phyloP scores from a whole-genome alignment of 2,329 filamentous ascomycete species.

The Penicillium thymicola region DNA sequence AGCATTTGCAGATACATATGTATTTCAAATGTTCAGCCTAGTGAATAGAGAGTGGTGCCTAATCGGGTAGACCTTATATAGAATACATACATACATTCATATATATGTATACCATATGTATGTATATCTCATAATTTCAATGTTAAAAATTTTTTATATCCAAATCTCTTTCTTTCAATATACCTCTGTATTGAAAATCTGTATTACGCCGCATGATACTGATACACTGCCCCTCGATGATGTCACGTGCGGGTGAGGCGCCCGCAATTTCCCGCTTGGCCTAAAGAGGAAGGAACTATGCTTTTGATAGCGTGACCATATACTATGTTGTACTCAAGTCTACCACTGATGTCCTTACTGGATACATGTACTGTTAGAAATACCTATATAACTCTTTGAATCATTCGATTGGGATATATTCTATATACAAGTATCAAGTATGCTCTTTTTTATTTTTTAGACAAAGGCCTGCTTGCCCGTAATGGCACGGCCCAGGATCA shows the following conservation, averaged over 20 bases:
- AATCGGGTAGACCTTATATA: background rate
- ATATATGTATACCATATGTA: too few species aligned
- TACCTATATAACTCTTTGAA: background rate
- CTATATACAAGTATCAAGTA: slow-evolving; percentile 2
- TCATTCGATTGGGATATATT: slow-evolving; percentile 1
- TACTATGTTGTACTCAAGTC: background rate
- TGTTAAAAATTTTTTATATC: background rate
- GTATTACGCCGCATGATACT: background rate
- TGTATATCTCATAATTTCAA: background rate
- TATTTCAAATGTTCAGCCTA: background rate
- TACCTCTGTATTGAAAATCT: slow-evolving; percentile 4
- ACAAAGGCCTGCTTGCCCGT: slow-evolving; percentile 78
- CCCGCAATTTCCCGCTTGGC: slow-evolving; percentile 11
- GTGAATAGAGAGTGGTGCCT: background rate
- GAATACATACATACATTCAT: background rate
- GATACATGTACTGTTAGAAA: background rate
- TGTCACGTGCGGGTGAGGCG: slow-evolving; percentile 27
- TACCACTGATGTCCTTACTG: background rate
- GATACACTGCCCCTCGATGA: slow-evolving; percentile 24
- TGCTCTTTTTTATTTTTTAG: slow-evolving; percentile 37
- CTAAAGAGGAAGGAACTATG: slow-evolving; percentile 12
- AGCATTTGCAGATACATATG: background rate
- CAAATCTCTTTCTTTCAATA: background rate
- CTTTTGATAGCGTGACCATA: background rate
- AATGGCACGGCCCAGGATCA: slow-evolving; percentile 66